These are phyloP conservation scores for Ganoderma sinense DNA, from an alignment of 1,284 basidiomycete species.

Conservation along the genomic window DNA sequence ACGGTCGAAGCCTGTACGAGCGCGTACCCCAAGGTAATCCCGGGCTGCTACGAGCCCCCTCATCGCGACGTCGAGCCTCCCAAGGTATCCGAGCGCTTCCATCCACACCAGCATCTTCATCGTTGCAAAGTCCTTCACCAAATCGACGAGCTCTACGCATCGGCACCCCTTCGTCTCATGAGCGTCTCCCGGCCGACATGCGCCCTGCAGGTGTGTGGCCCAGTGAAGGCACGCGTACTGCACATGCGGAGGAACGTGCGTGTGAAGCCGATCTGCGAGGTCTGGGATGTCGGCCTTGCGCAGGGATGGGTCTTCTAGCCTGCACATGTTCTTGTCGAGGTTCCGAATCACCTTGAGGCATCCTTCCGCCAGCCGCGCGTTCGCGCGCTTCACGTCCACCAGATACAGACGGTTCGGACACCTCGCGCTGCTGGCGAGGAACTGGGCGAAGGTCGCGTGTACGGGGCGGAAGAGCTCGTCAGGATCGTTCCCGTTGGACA, in stretches of 20 bases:
- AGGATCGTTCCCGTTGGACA: slow-evolving; percentile 6
- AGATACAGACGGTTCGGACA: slow-evolving; percentile 19
- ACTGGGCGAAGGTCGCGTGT: slow-evolving; percentile 22
- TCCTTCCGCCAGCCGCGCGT: slow-evolving; percentile 12
- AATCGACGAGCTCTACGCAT: background rate
- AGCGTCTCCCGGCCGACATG: background rate
- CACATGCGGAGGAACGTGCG: slow-evolving; percentile 8
- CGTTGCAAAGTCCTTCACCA: slow-evolving; percentile 1
- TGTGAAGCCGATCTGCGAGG: background rate
- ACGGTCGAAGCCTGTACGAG: background rate
- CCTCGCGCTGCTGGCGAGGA: slow-evolving; percentile 14
- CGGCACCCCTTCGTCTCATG: background rate
- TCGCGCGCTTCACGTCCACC: slow-evolving; percentile 11
- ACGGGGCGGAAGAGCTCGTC: slow-evolving; percentile 10
- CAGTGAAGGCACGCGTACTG: slow-evolving; percentile 18
- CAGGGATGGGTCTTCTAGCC: background rate
- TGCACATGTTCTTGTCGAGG: slow-evolving; percentile 11
- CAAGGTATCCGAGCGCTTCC: slow-evolving; percentile 11
- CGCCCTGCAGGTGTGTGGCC: slow-evolving; percentile 12
- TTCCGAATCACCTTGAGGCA: slow-evolving; percentile 13
- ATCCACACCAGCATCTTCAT: slow-evolving; percentile 13
- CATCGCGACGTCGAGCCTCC: slow-evolving; percentile 7
- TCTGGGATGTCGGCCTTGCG: slow-evolving; percentile 11
- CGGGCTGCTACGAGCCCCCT: background rate
- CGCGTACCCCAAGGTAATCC: slow-evolving; percentile 9